A percentile compares a stretch with the other conserved stretches of the same genome.
These are phyloP conservation scores for Tricharina praecox DNA, from an alignment of 495 filamentous ascomycete species.

Conservation along the genomic window DNA sequence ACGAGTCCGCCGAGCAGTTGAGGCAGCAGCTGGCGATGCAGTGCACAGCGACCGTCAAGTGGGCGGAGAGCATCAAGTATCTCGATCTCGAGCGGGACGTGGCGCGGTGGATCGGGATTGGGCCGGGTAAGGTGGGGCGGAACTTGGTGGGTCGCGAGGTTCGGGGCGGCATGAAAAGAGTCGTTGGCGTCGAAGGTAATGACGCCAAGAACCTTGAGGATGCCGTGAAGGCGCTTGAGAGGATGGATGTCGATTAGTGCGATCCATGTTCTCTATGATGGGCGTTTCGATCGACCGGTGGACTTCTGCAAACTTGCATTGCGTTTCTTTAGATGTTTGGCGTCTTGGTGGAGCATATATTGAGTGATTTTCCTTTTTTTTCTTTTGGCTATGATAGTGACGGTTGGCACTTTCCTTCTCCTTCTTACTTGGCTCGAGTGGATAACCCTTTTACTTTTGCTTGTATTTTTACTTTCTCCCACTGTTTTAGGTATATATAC, in stretches of 20 bases:
- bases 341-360: neutral
- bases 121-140: slow-evolving; percentile 83
- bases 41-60: slow-evolving; percentile 74
- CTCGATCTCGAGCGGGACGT: slow-evolving; percentile 75
- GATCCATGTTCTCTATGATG: neutral
- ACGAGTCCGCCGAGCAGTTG: slow-evolving; percentile 51
- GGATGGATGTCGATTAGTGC: slow-evolving; percentile 11
- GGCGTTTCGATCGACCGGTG: neutral
- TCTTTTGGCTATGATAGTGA: slow-evolving; percentile 1
- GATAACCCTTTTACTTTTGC: neutral
- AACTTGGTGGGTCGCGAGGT: slow-evolving; percentile 95
- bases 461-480: no score
- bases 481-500: no score
- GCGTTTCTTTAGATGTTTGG: slow-evolving; percentile 1
- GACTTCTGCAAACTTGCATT: neutral
- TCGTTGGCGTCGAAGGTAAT: slow-evolving; percentile 68
- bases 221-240: slow-evolving; percentile 14
- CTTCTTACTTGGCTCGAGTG: neutral
- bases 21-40: slow-evolving; percentile 58
- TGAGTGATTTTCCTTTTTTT: neutral
- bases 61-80: slow-evolving; percentile 86
- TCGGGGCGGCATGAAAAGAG: slow-evolving; percentile 62
- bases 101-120: slow-evolving; percentile 78
- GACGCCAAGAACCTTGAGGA: slow-evolving; percentile 15
- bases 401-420: neutral